Evolutionary conservation across 768 basidiomycete species (phyloP).

Genomic region (Trichaptum fuscoviolaceum): DNA sequence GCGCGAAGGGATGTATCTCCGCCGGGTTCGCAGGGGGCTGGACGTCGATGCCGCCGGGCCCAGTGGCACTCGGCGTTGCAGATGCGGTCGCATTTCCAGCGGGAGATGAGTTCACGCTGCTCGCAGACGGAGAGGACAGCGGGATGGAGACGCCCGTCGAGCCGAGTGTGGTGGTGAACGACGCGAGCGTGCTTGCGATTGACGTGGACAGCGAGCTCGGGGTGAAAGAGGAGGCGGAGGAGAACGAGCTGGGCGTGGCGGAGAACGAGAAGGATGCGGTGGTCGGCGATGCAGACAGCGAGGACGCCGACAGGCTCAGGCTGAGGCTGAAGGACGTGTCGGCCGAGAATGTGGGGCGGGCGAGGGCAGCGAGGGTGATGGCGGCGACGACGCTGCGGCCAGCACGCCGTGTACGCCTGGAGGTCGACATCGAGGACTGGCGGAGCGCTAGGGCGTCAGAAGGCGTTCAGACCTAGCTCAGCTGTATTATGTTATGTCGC

Average conservation of each 20-base stretch:
- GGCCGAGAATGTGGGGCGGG: background rate
- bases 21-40: constrained; percentile 31
- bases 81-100: background rate
- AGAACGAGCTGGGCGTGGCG: constrained; percentile 12
- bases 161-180: constrained; percentile 19
- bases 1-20: constrained; percentile 35
- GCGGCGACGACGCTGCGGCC: background rate
- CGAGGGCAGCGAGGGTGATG: background rate
- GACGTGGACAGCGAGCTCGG: no score
- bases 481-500: no score
- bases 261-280: no score
- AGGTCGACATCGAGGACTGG: background rate
- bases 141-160: constrained; percentile 3
- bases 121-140: constrained; percentile 2
- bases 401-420: background rate
- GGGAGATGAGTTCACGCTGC: background rate
- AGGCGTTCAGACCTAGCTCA: no score
- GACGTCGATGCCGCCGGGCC: constrained; percentile 24
- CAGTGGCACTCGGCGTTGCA: constrained; percentile 9
- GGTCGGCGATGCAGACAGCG: no score
- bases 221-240: constrained; percentile 10
- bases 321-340: background rate
- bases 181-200: no score
- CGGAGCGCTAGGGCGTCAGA: background rate
- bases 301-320: background rate